Base-by-base conservation (phyloP, 768 basidiomycete species). In the Boletus sensibilis region DNA sequence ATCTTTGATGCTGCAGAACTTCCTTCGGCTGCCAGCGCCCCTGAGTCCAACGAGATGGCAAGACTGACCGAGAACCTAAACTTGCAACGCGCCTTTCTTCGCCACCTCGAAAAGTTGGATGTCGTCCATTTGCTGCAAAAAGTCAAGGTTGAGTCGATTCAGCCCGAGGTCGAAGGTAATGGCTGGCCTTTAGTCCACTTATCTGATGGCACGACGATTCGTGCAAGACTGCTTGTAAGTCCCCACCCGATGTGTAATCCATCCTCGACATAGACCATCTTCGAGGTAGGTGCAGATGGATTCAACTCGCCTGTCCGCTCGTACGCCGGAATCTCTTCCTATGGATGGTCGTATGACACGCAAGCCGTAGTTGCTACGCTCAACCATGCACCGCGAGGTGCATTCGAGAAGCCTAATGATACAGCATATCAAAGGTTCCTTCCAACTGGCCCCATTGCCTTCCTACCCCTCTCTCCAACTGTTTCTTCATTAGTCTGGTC, bases 391-490 rank as follows among this genome's bases (percentile, higher is more conserved):
- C 83, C 91, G 2, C 81, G 86, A 21, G 77, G 80, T 13, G 74
- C 81, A 31, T 84, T 84, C 63, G 80, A 86, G 67, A 74, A 74
- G 10, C 82, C 82, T 11, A 92, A 92, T 64, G 85, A 82, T 7
- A 91, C 86, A 0, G 95, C 93, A 0, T 98, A 90, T 73, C 97
- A 98, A 70, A 81, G 95, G 21, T 98, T 98, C 77, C 82, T 98
- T 20, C 90, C 94, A 2, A 94, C 94, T 5, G 96, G 97, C 0
- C 96, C 96, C 3, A 88, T 98, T 41, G 95, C 95, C 0, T 98
- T 97, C 76, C 81, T 98, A 21, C 97, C 96, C 0, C 80, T 98
- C 41, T 88, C 88, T 1, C 75, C 83, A 0, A 88, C 85, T 0
- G 76, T 78, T 2, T 92, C 94, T 11, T 94, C 95, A 4, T 79